These are phyloP conservation scores for Aspergillus fructus DNA, from an alignment of 2,329 filamentous ascomycete species.

Conservation along the genomic window DNA sequence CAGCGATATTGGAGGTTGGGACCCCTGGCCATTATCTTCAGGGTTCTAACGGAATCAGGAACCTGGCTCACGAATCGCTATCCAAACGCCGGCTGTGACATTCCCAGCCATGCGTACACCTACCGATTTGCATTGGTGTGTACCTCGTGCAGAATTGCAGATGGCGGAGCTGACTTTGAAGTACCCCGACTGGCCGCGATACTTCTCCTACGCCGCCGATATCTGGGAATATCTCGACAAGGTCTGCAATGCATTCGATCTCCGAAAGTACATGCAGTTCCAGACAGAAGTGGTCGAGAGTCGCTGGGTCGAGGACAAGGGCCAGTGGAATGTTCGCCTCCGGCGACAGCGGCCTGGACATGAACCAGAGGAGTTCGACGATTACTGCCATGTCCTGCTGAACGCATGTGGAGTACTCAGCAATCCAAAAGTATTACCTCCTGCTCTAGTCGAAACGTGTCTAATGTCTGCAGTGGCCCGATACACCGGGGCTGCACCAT, in stretches of 20 bases:
- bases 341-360: neutral
- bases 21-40: neutral
- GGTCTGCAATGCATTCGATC: neutral
- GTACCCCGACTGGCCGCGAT: constrained; percentile 2
- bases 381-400: constrained; percentile 8
- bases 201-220: constrained; percentile 4
- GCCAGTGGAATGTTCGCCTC: neutral
- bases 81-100: constrained; percentile 15
- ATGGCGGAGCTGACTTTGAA: neutral
- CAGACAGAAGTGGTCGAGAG: neutral
- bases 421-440: neutral
- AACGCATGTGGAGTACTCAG: constrained; percentile 6
- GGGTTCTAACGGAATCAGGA: neutral
- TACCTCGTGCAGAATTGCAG: neutral
- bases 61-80: constrained; percentile 17
- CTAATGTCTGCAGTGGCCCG: constrained; percentile 1
- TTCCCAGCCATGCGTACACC: constrained; percentile 5
- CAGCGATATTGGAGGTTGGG: constrained; percentile 1
- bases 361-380: neutral
- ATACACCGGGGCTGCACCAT: constrained; percentile 2
- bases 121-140: constrained; percentile 1
- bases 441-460: neutral
- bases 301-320: neutral
- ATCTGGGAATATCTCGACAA: constrained; percentile 2
- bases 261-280: constrained; percentile 3